Evolutionary conservation across 441 rosid genomes (phyloP), one percentile per base, ranked within the genome.

Genomic region (Corymbia citriodora): DNA sequence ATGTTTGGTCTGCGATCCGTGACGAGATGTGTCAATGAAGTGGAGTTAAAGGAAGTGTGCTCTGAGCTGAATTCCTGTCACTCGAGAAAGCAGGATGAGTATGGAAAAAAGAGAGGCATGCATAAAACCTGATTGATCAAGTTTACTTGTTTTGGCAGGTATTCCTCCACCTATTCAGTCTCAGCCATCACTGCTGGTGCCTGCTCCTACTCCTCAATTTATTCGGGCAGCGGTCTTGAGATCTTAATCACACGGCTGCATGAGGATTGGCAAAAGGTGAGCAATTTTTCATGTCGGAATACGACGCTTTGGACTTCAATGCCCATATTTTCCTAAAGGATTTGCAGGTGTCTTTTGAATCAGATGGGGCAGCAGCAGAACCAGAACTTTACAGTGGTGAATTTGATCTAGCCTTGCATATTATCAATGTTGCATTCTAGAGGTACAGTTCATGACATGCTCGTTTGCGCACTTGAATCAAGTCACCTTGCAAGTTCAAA

Each of bases 371-470:
- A 94, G 95, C 97, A 95, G 96, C 92, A 94, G 96, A 93, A 93
- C 95, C 95, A 97, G 98, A 96, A 95, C 96, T 91, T 40, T 40
- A 90, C 93, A 94, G 97, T 95, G 94, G 97, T 96, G 94, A 94
- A 96, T 97, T 96, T 95, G 91, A 94, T 96, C 95, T 96, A 96
- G 96, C 98, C 98, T 95, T 95, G 98, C 97, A 93, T 94, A 92
- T 95, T 94, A 93, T 91, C 93, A 92, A 92, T 90, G 92, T 95
- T 93, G 95, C 96, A 94, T 98, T 97, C 95, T 97, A 96, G 96
- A 96, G 99, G 99, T 97, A 94, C 50, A 87, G 57, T 31, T 88
- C 85, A 33, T 88, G 53, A 50, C 40, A 81, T 74, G 57, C 57
- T 74, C 29, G 14, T 57, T 23, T 49, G 74, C 70, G 40, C 61